Conservation (phyloP, 2,329 filamentous ascomycete genomes). For the Penicillium sp. region DNA sequence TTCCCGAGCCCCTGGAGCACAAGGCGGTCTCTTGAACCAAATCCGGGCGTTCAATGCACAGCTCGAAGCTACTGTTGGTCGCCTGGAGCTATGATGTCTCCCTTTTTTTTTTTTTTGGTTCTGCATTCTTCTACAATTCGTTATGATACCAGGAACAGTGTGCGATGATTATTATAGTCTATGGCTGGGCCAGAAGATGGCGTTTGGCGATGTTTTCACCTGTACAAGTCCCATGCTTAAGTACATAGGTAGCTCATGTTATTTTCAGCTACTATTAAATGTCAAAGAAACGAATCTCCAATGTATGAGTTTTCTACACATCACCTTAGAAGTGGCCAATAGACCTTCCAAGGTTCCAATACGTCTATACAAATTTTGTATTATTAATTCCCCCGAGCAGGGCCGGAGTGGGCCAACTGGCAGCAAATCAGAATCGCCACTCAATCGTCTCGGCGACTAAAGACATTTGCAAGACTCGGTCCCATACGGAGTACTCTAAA, state of each 20-base stretch:
- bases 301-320: neutral
- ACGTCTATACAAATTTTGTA: neutral
- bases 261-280: neutral
- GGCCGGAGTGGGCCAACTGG: neutral
- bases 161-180: conserved; percentile 1
- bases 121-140: neutral
- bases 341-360: too few species aligned
- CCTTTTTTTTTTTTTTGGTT: conserved; percentile 1
- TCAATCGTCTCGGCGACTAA: neutral
- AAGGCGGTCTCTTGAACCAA: conserved; percentile 42
- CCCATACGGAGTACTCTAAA: neutral
- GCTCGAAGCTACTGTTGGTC: conserved; percentile 36
- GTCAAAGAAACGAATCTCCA: neutral
- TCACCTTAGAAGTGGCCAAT: too few species aligned
- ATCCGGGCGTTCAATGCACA: conserved; percentile 44
- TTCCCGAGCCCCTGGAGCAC: conserved; percentile 34
- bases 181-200: conserved; percentile 1
- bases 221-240: neutral
- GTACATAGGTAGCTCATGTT: neutral
- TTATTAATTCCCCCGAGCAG: conserved; percentile 3
- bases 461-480: neutral
- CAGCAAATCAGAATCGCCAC: neutral
- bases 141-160: conserved; percentile 8
- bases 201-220: neutral
- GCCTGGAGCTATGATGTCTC: conserved; percentile 25